A percentile compares a stretch with the other conserved stretches of the same genome.
Evolutionary conservation across 345 rosid genomes (phyloP).

Genomic region (Trapa bicornis): DNA sequence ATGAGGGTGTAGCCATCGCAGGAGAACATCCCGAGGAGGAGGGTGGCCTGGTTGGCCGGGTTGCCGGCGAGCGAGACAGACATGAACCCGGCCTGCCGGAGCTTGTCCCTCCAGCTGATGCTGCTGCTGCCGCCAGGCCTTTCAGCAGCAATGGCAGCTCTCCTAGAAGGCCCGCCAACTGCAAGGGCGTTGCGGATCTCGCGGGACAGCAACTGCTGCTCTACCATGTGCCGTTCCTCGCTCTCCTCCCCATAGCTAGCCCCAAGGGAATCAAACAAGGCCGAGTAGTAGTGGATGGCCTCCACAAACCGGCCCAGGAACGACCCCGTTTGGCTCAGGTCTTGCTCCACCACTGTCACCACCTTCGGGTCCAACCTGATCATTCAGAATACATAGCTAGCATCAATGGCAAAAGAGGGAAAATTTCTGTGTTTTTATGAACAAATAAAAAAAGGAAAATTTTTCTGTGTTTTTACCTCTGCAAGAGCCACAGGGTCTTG

Average conservation of each 20-base stretch:
- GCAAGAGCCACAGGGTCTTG: constrained; percentile 71
- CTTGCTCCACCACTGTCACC: constrained; percentile 96
- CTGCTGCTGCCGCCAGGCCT: not conserved
- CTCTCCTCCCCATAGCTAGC: constrained; percentile 96
- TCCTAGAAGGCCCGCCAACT: constrained; percentile 71
- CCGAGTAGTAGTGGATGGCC: constrained; percentile 97
- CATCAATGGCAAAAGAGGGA: not conserved
- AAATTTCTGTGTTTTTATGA: constrained; percentile 10
- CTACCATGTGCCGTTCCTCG: constrained; percentile 93
- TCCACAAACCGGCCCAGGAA: constrained; percentile 93
- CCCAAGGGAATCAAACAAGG: constrained; percentile 81
- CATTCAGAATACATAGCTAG: not conserved
- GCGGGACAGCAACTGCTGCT: constrained; percentile 82
- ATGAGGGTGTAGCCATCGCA: constrained; percentile 92
- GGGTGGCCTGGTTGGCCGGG: constrained; percentile 84
- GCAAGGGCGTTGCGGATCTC: constrained; percentile 86
- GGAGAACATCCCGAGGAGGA: constrained; percentile 87
- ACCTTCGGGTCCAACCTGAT: constrained; percentile 85
- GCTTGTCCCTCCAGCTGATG: constrained; percentile 88
- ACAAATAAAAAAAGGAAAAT: not conserved
- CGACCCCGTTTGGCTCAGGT: constrained; percentile 81
- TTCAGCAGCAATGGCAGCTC: constrained; percentile 29
- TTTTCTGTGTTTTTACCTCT: constrained; percentile 37
- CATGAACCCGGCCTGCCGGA: constrained; percentile 75
- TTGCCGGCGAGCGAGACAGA: constrained; percentile 77